These are phyloP conservation scores for Hepatocystis sp. DNA, from an alignment of 169 alveolate species.

Conservation along the genomic window DNA sequence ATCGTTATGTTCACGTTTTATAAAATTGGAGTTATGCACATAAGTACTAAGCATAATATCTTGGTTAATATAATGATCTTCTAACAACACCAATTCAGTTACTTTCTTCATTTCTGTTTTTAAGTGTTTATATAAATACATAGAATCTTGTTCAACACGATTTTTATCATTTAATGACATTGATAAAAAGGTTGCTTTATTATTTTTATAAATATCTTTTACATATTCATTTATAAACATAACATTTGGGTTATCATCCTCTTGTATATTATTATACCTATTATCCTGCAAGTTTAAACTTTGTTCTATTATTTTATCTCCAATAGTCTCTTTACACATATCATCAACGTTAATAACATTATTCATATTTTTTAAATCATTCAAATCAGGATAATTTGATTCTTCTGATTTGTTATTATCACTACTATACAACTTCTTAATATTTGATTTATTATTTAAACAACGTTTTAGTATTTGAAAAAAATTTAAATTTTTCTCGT, in stretches of 20 bases:
- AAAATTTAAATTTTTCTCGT: background rate
- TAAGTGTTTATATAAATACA: constrained; percentile 42
- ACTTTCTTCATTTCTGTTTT: constrained; percentile 58
- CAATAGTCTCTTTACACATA: background rate
- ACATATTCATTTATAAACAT: constrained; percentile 11
- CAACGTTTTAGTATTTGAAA: background rate
- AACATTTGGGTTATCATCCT: background rate
- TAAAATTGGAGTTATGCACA: constrained; percentile 28
- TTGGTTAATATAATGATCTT: constrained; percentile 64
- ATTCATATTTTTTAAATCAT: no score
- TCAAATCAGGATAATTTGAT: background rate
- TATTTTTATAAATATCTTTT: constrained; percentile 22
- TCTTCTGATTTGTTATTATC: background rate
- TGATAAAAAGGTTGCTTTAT: constrained; percentile 5
- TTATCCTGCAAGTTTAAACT: background rate
- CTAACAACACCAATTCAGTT: constrained; percentile 41
- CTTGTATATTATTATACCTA: no score
- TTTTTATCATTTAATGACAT: background rate
- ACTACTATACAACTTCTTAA: background rate
- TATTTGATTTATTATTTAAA: no score
- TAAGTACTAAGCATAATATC: constrained; percentile 73
- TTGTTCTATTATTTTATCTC: no score
- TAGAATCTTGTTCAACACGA: constrained; percentile 60
- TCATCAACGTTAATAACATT: no score
- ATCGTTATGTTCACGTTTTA: background rate